These are phyloP conservation scores for Leishmania gerbilli DNA, from an alignment of 208 protist species.

Conservation along the genomic window DNA sequence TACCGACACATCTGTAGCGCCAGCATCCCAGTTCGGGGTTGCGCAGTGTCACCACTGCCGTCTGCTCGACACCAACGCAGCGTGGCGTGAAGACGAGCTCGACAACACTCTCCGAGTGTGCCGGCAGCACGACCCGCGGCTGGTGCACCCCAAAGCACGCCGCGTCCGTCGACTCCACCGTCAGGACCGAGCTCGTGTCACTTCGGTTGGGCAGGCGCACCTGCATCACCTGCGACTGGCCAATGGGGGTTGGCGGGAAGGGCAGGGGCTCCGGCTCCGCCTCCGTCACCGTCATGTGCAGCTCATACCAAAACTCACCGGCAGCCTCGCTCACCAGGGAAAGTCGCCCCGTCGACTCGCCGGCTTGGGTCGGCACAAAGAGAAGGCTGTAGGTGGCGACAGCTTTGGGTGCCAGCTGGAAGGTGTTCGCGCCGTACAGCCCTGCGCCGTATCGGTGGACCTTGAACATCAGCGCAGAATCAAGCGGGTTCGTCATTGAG, in stretches of 20 bases:
- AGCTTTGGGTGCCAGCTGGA: constrained; percentile 56
- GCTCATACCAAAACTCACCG: constrained; percentile 96
- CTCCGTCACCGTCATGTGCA: constrained; percentile 78
- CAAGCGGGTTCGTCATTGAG: constrained; percentile 80
- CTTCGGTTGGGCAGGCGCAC: constrained; percentile 84
- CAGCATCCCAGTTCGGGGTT: constrained; percentile 78
- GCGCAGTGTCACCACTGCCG: constrained; percentile 54
- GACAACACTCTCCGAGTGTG: constrained; percentile 55
- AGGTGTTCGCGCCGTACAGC: constrained; percentile 74
- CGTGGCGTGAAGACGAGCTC: constrained; percentile 84
- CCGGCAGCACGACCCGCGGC: constrained; percentile 44
- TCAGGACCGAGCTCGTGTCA: constrained; percentile 45
- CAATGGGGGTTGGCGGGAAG: constrained; percentile 74
- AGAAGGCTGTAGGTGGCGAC: constrained; percentile 72
- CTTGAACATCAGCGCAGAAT: constrained; percentile 70
- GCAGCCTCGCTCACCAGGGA: constrained; percentile 87
- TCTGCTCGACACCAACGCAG: constrained; percentile 58
- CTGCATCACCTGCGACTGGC: constrained; percentile 48
- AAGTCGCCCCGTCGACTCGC: constrained; percentile 68
- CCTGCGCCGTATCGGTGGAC: constrained; percentile 78
- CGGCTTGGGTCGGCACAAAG: constrained; percentile 85
- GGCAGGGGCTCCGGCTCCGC: constrained; percentile 69
- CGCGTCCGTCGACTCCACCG: constrained; percentile 66
- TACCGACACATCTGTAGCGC: constrained; percentile 76
- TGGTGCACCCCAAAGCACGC: constrained; percentile 61